Conservation (phyloP, 2,329 filamentous ascomycete genomes). For the Alternaria postmessia region DNA sequence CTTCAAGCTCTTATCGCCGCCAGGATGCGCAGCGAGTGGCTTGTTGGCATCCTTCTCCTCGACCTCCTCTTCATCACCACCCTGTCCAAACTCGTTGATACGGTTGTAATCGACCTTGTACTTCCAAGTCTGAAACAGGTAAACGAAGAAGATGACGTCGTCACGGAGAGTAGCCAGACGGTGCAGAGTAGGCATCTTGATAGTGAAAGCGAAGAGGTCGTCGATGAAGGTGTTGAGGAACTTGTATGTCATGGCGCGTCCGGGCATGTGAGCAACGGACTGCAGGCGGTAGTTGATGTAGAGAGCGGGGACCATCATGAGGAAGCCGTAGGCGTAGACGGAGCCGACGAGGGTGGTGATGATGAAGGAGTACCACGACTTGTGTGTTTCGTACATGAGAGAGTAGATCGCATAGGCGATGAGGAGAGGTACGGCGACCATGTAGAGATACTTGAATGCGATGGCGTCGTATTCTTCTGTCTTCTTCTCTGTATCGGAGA, state of each 20-base stretch:
- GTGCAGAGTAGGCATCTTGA: conserved; percentile 98
- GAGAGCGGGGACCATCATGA: conserved; percentile 97
- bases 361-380: conserved; percentile 97
- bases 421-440: conserved; percentile 86
- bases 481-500: conserved; percentile 94
- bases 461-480: conserved; percentile 98
- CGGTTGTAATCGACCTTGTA: conserved; percentile 92
- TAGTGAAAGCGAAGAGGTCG: conserved; percentile 97
- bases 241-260: conserved; percentile 96
- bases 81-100: conserved; percentile 98
- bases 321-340: conserved; percentile 97
- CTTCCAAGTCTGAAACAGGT: conserved; percentile 91
- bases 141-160: conserved; percentile 98
- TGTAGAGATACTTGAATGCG: conserved; percentile 97
- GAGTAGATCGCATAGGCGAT: conserved; percentile 91
- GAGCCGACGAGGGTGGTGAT: conserved; percentile 94
- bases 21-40: conserved; percentile 49
- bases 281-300: conserved; percentile 99
- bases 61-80: conserved; percentile 81
- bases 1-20: conserved; percentile 38
- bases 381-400: conserved; percentile 90
- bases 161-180: conserved; percentile 90
- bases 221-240: conserved; percentile 99
- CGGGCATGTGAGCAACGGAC: conserved; percentile 93
- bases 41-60: conserved; percentile 59